Base-by-base conservation (phyloP, 176 grass and related monocot species). In the Avena eriantha region DNA sequence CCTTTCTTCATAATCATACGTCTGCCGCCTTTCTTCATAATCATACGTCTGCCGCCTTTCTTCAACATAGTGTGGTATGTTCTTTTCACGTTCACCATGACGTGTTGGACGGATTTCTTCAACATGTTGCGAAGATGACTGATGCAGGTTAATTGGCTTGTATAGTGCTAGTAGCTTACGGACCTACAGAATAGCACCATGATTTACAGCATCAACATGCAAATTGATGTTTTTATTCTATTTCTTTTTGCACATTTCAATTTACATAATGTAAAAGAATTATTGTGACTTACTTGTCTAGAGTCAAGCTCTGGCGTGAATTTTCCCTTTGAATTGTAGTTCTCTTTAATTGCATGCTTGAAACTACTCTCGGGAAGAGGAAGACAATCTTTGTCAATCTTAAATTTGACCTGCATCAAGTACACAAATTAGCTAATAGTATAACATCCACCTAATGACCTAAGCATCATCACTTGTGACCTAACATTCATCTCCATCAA, bases 271-370 rank as follows among this genome's bases (percentile, higher is more conserved):
- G 21, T 17, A 87, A 23, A 89, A 73, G 23, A 35, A 59, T 66
- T 21, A 19, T 19, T 18, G 10, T 17, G 66, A 88, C 85, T 80
- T 79, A 92, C 93, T 84, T 95, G 90, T 87, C 33, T 89, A 83
- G 86, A 69, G 73, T 22, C 92, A 4, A 95, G 89, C 77, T 95
- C 83, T 31, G 85, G 80, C 58, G 56, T 80, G 61, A 95, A 95
- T 69, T 86, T 95, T 3, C 86, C 88, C 84, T 80, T 91, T 79
- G 93, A 82, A 83, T 9, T 23, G 49, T 95, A 95, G 65, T 95
- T 95, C 46, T 95, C 93, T 57, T 80, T 82, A 75, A 95, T 95
- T 64, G 90, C 88, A 55, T 89, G 84, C 82, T 83, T 95, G 76
- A 92, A 92, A 81, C 65, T 87, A 76, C 74, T 86, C 83, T 95